Percentiles rank a stretch among this genome's conserved stretches.
phyloP scores from a whole-genome alignment of 2,329 filamentous ascomycete species.

The Didymellaceae sp. region DNA sequence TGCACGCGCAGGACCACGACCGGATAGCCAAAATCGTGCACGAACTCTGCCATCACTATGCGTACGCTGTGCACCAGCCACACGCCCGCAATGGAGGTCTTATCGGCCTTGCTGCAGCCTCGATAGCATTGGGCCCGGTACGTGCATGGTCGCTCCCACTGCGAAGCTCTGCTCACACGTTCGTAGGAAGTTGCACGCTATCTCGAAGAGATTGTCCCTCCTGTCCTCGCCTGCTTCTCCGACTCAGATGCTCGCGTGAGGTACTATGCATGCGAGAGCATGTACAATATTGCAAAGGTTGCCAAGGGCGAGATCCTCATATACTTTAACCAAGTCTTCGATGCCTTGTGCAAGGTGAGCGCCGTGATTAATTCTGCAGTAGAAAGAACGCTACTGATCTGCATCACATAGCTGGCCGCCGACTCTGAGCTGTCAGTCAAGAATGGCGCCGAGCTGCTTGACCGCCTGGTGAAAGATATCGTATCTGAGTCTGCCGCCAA shows the following conservation, averaged over 20 bases:
- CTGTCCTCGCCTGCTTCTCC: conserved; percentile 94
- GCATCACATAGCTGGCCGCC: conserved; percentile 74
- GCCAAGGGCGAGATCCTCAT: conserved; percentile 96
- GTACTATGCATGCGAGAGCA: conserved; percentile 98
- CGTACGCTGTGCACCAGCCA: conserved; percentile 94
- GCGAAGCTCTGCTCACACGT: conserved; percentile 22
- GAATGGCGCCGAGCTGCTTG: conserved; percentile 93
- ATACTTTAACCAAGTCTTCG: conserved; percentile 98
- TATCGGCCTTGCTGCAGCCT: conserved; percentile 92
- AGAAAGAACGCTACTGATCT: conserved; percentile 26
- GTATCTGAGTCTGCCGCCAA: conserved; percentile 93
- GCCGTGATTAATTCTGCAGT: no score
- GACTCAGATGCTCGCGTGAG: conserved; percentile 97
- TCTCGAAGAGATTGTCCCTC: conserved; percentile 90
- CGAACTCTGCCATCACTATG: conserved; percentile 96
- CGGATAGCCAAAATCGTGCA: conserved; percentile 87
- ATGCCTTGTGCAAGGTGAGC: conserved; percentile 90
- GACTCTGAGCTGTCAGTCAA: conserved; percentile 97
- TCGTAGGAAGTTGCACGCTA: conserved; percentile 86
- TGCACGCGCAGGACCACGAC: conserved; percentile 76
- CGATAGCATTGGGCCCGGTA: conserved; percentile 92
- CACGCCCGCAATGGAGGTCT: conserved; percentile 95
- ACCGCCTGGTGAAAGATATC: conserved; percentile 94
- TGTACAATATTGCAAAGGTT: conserved; percentile 99
- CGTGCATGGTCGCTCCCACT: conserved; percentile 47